Evolutionary conservation across 192 early-diverging fungal genomes (phyloP).

Genomic region (Coemansia pectinata): DNA sequence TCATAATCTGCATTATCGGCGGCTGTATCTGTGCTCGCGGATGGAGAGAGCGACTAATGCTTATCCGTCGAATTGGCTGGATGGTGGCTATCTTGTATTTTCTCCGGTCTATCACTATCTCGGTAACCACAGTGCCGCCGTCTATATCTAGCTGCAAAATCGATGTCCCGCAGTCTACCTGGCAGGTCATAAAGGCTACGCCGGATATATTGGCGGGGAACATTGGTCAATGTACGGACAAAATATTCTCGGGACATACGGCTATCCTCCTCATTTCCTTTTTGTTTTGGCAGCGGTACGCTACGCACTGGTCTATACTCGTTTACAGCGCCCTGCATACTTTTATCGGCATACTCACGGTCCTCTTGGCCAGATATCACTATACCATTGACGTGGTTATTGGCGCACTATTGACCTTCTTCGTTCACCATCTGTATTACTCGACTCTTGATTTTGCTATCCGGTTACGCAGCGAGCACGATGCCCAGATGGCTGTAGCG

Average conservation of each 20-base stretch:
- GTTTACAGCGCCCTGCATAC: slow-evolving; percentile 44
- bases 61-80: slow-evolving; percentile 58
- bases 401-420: slow-evolving; percentile 59
- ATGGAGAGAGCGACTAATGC: slow-evolving; percentile 58
- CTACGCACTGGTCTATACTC: slow-evolving; percentile 49
- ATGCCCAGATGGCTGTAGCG: background rate
- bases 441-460: slow-evolving; percentile 41
- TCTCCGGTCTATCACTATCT: slow-evolving; percentile 57
- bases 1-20: slow-evolving; percentile 48
- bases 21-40: slow-evolving; percentile 42
- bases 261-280: slow-evolving; percentile 57
- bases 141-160: slow-evolving; percentile 48
- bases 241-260: slow-evolving; percentile 68
- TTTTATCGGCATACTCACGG: slow-evolving; percentile 50
- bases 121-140: slow-evolving; percentile 61
- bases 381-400: slow-evolving; percentile 66
- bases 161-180: slow-evolving; percentile 34
- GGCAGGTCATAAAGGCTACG: slow-evolving; percentile 51
- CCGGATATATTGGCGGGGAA: slow-evolving; percentile 54
- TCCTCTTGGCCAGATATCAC: slow-evolving; percentile 60
- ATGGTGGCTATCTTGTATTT: slow-evolving; percentile 60
- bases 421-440: slow-evolving; percentile 60
- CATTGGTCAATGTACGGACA: slow-evolving; percentile 61
- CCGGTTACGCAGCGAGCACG: background rate
- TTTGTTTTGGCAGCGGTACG: slow-evolving; percentile 59